Percentiles rank a stretch among this genome's conserved stretches.
These are phyloP conservation scores for Neofusicoccum ribis DNA, from an alignment of 2,329 filamentous ascomycete genomes.

Conservation along the genomic window DNA sequence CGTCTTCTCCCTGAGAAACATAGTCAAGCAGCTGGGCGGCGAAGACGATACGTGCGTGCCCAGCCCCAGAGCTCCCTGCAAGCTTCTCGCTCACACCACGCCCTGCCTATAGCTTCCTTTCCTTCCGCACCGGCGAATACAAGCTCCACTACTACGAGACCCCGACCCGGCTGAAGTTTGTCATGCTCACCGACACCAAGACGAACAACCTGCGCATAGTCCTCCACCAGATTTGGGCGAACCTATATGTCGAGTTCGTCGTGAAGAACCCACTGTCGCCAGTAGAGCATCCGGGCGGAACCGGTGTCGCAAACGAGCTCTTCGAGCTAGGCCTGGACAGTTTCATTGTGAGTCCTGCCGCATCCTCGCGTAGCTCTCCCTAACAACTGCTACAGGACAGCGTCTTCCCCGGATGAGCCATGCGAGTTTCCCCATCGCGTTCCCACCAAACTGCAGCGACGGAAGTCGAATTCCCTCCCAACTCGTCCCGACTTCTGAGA, in stretches of 20 bases:
- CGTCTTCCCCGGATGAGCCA: slow-evolving; percentile 5
- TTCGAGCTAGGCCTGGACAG: slow-evolving; percentile 71
- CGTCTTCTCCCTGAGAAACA: slow-evolving; percentile 93
- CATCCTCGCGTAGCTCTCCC: background rate
- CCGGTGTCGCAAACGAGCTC: slow-evolving; percentile 65
- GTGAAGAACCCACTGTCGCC: slow-evolving; percentile 66
- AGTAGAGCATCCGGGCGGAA: slow-evolving; percentile 60
- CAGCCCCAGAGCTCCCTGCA: background rate
- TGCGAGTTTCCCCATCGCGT: background rate
- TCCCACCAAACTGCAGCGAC: background rate
- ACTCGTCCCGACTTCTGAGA: background rate
- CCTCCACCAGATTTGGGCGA: slow-evolving; percentile 97
- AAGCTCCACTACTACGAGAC: slow-evolving; percentile 99
- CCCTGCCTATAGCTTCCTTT: slow-evolving; percentile 70
- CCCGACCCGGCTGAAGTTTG: slow-evolving; percentile 90
- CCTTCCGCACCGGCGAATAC: slow-evolving; percentile 90
- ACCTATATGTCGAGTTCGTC: slow-evolving; percentile 92
- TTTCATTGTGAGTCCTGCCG: slow-evolving; percentile 46
- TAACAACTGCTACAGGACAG: slow-evolving; percentile 4
- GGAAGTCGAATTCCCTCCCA: background rate
- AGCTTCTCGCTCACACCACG: background rate
- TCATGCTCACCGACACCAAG: slow-evolving; percentile 90
- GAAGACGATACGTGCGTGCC: slow-evolving; percentile 71
- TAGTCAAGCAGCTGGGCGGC: slow-evolving; percentile 92
- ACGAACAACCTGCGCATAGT: slow-evolving; percentile 90